Conservation (phyloP, 805 yeast species). For the Candida insectalens region DNA sequence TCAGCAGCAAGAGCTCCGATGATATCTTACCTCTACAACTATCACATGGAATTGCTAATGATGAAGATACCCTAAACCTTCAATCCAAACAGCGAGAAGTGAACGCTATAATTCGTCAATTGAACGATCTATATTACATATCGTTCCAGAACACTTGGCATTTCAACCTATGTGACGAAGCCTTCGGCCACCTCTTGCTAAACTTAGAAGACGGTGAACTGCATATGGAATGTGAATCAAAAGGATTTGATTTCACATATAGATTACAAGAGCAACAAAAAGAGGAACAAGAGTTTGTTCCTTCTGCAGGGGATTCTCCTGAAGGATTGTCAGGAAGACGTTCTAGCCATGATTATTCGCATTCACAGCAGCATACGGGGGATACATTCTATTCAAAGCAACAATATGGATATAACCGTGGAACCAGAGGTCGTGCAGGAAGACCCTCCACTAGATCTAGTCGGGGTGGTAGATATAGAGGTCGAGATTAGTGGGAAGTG, state of each 20-base stretch:
- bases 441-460: no score
- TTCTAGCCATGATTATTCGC: no score
- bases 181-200: conserved; percentile 38
- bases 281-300: neutral
- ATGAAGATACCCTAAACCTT: conserved; percentile 32
- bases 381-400: no score
- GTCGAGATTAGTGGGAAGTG: no score
- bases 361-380: no score
- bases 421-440: no score
- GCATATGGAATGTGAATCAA: conserved; percentile 40
- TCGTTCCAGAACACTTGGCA: conserved; percentile 74
- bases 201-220: conserved; percentile 36
- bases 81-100: conserved; percentile 29
- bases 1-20: conserved; percentile 27
- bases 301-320: neutral
- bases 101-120: conserved; percentile 33
- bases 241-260: conserved; percentile 56
- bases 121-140: conserved; percentile 51
- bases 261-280: conserved; percentile 18
- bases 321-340: no score
- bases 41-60: conserved; percentile 23
- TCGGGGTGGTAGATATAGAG: no score
- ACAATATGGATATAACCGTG: no score
- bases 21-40: conserved; percentile 23
- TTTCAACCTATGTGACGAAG: conserved; percentile 57